Evolutionary conservation across 1,284 basidiomycete species (phyloP).

Genomic region (Baeospora myosura): DNA sequence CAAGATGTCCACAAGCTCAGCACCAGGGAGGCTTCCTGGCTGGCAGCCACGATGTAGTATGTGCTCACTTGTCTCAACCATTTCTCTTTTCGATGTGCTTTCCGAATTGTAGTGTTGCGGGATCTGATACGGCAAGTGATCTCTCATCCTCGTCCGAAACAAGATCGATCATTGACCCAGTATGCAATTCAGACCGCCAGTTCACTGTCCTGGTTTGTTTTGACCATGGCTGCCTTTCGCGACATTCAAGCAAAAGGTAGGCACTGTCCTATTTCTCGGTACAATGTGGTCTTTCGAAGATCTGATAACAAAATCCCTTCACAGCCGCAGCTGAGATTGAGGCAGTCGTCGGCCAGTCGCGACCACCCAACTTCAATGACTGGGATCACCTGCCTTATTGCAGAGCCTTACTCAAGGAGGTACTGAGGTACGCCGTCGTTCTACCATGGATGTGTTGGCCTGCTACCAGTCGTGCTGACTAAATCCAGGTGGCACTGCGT

Average conservation of each 20-base stretch:
- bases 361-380: slow-evolving; percentile 2
- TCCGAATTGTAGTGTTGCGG: slow-evolving; percentile 7
- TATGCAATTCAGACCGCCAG: not conserved
- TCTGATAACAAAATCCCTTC: no score
- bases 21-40: slow-evolving; percentile 8
- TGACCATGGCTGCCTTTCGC: slow-evolving; percentile 1
- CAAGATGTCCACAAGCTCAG: slow-evolving; percentile 2
- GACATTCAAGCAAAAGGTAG: no score
- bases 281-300: no score
- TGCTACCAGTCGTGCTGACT: no score
- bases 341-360: slow-evolving; percentile 1
- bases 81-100: not conserved
- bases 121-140: slow-evolving; percentile 8
- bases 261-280: no score
- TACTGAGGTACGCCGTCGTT: no score
- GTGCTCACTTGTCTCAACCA: no score
- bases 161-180: not conserved
- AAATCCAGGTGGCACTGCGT: slow-evolving; percentile 14
- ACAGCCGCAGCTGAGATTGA: no score
- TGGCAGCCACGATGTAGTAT: slow-evolving; percentile 8
- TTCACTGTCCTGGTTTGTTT: slow-evolving; percentile 1
- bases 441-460: no score
- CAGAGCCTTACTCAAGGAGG: slow-evolving; percentile 7
- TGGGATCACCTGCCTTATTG: not conserved
- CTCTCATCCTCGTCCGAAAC: not conserved